phyloP scores from a whole-genome alignment of 768 basidiomycete species.

The Auricularia cornea region DNA sequence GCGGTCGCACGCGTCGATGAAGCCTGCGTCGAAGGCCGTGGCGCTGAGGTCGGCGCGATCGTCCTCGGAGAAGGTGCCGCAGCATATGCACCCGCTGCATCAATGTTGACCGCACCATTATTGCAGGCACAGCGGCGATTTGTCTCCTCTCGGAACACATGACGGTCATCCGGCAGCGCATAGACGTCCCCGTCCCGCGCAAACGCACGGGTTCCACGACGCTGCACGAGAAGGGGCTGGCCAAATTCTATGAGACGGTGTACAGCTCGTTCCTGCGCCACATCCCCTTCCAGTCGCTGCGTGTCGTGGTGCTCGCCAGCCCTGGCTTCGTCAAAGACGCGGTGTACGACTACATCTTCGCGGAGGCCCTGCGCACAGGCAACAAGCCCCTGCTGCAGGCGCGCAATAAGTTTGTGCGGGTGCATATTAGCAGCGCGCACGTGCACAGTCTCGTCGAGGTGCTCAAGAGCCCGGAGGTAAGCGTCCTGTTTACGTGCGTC shows the following conservation, averaged over 20 bases:
- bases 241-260: constrained; percentile 73
- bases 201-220: constrained; percentile 77
- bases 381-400: constrained; percentile 78
- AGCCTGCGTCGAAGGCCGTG: constrained; percentile 84
- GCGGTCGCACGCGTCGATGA: constrained; percentile 77
- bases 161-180: constrained; percentile 86
- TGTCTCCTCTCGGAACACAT: constrained; percentile 95
- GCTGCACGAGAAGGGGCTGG: constrained; percentile 87
- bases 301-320: constrained; percentile 91
- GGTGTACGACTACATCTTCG: constrained; percentile 74
- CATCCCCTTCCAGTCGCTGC: constrained; percentile 76
- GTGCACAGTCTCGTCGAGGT: constrained; percentile 95
- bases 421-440: constrained; percentile 89
- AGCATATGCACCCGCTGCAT: neutral
- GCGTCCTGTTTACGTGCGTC: constrained; percentile 8
- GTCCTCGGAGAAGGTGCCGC: constrained; percentile 78
- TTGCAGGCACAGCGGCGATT: constrained; percentile 72
- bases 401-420: constrained; percentile 78
- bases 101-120: neutral
- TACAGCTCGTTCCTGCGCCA: constrained; percentile 85
- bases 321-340: constrained; percentile 94
- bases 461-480: constrained; percentile 86
- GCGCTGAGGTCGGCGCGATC: constrained; percentile 93
- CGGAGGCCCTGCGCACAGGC: constrained; percentile 68
- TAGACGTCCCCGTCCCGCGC: constrained; percentile 82